Base-by-base conservation (phyloP, 2,329 filamentous ascomycete species). In the Emmonsiellopsis sp. region DNA sequence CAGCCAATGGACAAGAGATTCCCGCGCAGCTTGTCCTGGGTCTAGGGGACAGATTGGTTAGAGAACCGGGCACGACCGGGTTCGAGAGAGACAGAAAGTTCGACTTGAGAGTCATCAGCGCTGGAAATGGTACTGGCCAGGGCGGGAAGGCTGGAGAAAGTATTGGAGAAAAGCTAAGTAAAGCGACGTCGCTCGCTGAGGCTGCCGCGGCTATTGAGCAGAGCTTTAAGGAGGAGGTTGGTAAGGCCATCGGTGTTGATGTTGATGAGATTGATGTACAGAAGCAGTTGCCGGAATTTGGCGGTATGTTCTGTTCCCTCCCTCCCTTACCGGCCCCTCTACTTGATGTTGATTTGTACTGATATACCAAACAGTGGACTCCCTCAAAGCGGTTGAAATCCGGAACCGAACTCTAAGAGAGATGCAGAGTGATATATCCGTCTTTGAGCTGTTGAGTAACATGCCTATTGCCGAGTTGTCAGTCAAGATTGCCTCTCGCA, bases 331-430 rank as follows among this genome's bases (percentile, higher is more conserved):
- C 1, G 20, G 20, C 20, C 34, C 37, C n/a, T 8, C 13, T 50
- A 35, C 20, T 20, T 20, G 4, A 40, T 38, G 26, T 20, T 16
- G 38, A 40, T 38, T 5, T 51, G 13, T 40, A 26, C n/a, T 10
- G 16, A n/a, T 5, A 13, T 40, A 20, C 26, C 5, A 26, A 41
- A 41, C 6, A 55, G 54, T 61, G 16, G 60, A 62, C 49, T 59
- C 56, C 11, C 50, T 62, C 9, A 43, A 49, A 42, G 60, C 60
- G 1, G 52, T 62, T 38, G 60, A 62, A 49, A 48, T 62, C 15
- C 53, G 59, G 10, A 61, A 53, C 32, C 57, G 58, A 52, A 35
- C 57, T 26, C 37, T 56, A 6, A 44, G 35, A 31, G 48, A 61
- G 47, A 16, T 55, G 15, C 51, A 62, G 51, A 50, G 47, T 11